These are phyloP conservation scores for Polysphondylium violaceum DNA, from an alignment of 78 protist genomes.

Conservation along the genomic window DNA sequence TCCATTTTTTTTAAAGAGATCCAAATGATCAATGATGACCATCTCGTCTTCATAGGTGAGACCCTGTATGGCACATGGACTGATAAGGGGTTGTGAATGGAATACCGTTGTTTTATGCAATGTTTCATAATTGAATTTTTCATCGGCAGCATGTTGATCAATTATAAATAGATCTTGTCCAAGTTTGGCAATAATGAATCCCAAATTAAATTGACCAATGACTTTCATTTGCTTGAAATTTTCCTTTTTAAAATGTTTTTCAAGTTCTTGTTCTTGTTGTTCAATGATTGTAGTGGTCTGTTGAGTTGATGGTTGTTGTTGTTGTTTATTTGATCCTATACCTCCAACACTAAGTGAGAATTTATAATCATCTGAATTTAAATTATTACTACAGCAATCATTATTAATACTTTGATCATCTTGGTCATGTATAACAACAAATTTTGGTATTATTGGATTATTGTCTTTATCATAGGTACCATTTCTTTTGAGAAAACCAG, in stretches of 20 bases:
- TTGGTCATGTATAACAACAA: neutral
- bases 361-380: neutral
- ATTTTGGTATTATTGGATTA: constrained; percentile 19
- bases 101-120: constrained; percentile 16
- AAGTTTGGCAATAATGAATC: constrained; percentile 92
- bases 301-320: constrained; percentile 15
- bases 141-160: constrained; percentile 98
- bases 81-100: constrained; percentile 45
- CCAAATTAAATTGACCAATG: constrained; percentile 96
- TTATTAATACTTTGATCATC: neutral
- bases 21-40: constrained; percentile 71
- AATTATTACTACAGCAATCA: neutral
- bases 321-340: constrained; percentile 17
- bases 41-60: constrained; percentile 82
- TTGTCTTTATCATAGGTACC: constrained; percentile 29
- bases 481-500: constrained; percentile 40
- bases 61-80: constrained; percentile 17
- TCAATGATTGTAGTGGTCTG: neutral
- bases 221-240: constrained; percentile 89
- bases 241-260: constrained; percentile 43
- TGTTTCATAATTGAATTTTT: constrained; percentile 93
- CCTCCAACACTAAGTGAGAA: neutral
- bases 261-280: constrained; percentile 42
- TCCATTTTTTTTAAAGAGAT: constrained; percentile 82
- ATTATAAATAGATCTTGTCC: constrained; percentile 91